phyloP scores from a whole-genome alignment of 345 rosid genomes.

The Turnera subulata region DNA sequence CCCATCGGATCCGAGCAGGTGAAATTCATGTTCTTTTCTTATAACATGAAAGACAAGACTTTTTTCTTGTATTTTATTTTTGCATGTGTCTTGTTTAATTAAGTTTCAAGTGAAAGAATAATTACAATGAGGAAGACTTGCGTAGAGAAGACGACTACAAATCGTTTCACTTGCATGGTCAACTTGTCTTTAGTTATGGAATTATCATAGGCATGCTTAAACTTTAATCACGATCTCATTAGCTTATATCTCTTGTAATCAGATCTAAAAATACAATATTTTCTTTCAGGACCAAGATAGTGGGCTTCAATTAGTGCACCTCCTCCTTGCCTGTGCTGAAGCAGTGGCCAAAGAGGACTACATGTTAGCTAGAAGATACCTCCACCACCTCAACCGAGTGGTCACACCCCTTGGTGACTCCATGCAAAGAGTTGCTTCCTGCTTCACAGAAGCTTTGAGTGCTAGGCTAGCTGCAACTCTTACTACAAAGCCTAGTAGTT shows the following conservation, averaged over 20 bases:
- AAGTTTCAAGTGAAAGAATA: too few relatives aligned
- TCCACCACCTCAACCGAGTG: slow-evolving; percentile 58
- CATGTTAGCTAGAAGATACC: slow-evolving; percentile 48
- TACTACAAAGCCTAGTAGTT: slow-evolving; percentile 28
- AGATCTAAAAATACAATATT: not conserved
- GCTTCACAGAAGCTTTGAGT: slow-evolving; percentile 59
- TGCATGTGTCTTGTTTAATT: too few relatives aligned
- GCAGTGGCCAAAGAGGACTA: slow-evolving; percentile 66
- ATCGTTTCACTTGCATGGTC: too few relatives aligned
- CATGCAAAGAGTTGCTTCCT: slow-evolving; percentile 66
- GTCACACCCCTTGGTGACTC: slow-evolving; percentile 59
- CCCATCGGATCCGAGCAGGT: slow-evolving; percentile 52
- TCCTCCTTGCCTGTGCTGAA: slow-evolving; percentile 65
- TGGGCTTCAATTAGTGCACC: slow-evolving; percentile 62
- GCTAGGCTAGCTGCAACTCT: slow-evolving; percentile 52
- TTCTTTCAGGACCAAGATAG: slow-evolving; percentile 54
- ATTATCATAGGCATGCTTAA: too few relatives aligned
- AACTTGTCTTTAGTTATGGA: not conserved
- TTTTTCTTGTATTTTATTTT: too few relatives aligned
- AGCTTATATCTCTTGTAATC: not conserved
- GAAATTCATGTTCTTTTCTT: not conserved
- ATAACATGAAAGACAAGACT: too few relatives aligned
- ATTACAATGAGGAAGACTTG: too few relatives aligned
- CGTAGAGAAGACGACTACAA: too few relatives aligned
- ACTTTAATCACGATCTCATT: too few relatives aligned